Percentiles rank a stretch among this genome's conserved stretches.
Conservation (phyloP, 2,329 filamentous ascomycete genomes). For the Exophiala calicioides region DNA sequence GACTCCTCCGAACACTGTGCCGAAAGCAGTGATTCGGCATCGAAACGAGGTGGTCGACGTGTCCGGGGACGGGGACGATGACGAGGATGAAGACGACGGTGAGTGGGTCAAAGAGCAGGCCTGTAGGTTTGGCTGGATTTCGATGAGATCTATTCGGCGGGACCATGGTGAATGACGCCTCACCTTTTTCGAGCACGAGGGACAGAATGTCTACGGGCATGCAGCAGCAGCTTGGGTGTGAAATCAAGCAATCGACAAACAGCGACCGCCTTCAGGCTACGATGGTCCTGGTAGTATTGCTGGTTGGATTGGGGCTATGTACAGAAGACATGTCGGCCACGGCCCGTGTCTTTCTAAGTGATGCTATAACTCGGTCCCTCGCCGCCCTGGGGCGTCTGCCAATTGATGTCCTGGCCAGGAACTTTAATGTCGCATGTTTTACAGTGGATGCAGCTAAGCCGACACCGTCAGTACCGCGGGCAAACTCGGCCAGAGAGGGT, state of each 20-base stretch:
- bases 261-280: no score
- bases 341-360: constrained; percentile 44
- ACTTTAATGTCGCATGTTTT: constrained; percentile 99
- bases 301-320: not conserved
- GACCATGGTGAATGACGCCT: not conserved
- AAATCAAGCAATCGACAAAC: no score
- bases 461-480: constrained; percentile 8
- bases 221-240: no score
- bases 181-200: no score
- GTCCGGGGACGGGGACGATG: not conserved
- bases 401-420: constrained; percentile 95
- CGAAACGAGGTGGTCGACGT: not conserved
- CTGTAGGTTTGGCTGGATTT: constrained; percentile 1
- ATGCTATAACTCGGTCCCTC: constrained; percentile 69
- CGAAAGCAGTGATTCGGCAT: not conserved
- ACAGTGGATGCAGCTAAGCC: constrained; percentile 87
- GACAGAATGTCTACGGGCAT: not conserved
- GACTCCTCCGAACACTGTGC: no score
- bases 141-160: not conserved
- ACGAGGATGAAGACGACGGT: constrained; percentile 1
- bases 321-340: not conserved
- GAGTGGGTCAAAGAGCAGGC: not conserved
- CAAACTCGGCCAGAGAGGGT: not conserved
- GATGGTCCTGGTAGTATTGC: no score
- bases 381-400: constrained; percentile 90